A percentile compares a stretch with the other conserved stretches of the same genome.
Evolutionary conservation across 2,329 filamentous ascomycete genomes (phyloP).

Genomic region (Scleromitrula shiraiana): DNA sequence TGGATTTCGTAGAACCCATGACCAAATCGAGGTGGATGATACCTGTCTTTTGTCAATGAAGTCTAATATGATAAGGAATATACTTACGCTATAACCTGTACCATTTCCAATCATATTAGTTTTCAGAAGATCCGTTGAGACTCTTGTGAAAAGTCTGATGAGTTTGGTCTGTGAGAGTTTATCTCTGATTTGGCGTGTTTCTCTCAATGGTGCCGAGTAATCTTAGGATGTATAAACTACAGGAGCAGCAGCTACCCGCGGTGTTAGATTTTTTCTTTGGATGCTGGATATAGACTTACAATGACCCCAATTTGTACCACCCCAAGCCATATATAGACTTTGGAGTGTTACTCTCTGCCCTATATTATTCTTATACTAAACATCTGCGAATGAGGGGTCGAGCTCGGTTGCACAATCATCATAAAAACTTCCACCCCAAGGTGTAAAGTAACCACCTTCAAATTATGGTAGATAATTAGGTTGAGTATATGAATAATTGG

Average conservation of each 20-base stretch:
- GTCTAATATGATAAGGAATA: not conserved
- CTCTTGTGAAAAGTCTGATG: slow-evolving; percentile 44
- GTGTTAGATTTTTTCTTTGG: not conserved
- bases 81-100: slow-evolving; percentile 36
- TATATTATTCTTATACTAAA: slow-evolving; percentile 50
- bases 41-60: slow-evolving; percentile 16
- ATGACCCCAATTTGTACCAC: slow-evolving; percentile 50
- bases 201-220: slow-evolving; percentile 41
- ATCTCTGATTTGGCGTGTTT: slow-evolving; percentile 44
- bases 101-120: slow-evolving; percentile 48
- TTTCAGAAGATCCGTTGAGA: slow-evolving; percentile 42
- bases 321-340: slow-evolving; percentile 45
- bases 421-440: slow-evolving; percentile 45
- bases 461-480: slow-evolving; percentile 46
- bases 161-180: slow-evolving; percentile 49
- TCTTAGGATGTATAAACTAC: slow-evolving; percentile 42
- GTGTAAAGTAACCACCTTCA: slow-evolving; percentile 45
- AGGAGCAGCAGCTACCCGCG: slow-evolving; percentile 33
- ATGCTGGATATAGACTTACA: slow-evolving; percentile 23
- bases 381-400: slow-evolving; percentile 41
- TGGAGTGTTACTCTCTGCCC: slow-evolving; percentile 41
- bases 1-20: slow-evolving; percentile 45
- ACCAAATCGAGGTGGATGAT: slow-evolving; percentile 36
- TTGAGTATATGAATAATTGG: slow-evolving; percentile 46
- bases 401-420: slow-evolving; percentile 41